Evolutionary conservation across 352 stramenopile genomes (phyloP).

Genomic region (Globisporangium nunn): DNA sequence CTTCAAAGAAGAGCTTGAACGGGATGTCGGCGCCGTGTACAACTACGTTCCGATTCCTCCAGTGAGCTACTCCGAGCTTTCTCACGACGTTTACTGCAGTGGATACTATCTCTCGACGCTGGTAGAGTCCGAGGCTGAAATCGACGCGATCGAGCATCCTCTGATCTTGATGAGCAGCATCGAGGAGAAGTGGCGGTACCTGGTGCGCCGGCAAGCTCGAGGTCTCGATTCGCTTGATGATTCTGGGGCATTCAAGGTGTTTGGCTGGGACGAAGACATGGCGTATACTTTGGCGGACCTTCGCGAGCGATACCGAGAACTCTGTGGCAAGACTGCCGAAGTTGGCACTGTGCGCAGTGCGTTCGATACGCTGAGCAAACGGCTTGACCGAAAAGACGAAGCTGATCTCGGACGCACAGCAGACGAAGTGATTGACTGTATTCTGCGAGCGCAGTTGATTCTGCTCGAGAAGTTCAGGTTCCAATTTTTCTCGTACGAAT

Average conservation of each 20-base stretch:
- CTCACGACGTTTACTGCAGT: conserved; percentile 67
- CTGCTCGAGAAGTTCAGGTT: conserved; percentile 67
- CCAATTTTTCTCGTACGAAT: conserved; percentile 78
- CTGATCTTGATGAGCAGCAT: conserved; percentile 71
- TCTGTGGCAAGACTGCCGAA: conserved; percentile 42
- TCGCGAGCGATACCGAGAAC: conserved; percentile 50
- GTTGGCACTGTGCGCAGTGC: conserved; percentile 44
- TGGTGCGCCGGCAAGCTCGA: conserved; percentile 39
- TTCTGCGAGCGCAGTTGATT: conserved; percentile 57
- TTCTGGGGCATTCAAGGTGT: conserved; percentile 48
- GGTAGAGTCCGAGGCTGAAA: conserved; percentile 36
- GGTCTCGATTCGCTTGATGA: conserved; percentile 39
- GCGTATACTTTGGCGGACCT: conserved; percentile 42
- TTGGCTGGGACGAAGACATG: conserved; percentile 51
- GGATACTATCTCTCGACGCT: conserved; percentile 71
- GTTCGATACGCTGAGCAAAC: conserved; percentile 49
- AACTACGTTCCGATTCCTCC: conserved; percentile 57
- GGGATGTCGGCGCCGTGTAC: conserved; percentile 49
- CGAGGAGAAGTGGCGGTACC: conserved; percentile 67
- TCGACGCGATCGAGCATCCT: conserved; percentile 67
- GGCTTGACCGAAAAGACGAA: conserved; percentile 47
- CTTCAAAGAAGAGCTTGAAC: conserved; percentile 51
- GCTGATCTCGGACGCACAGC: conserved; percentile 42
- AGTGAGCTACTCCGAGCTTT: conserved; percentile 64
- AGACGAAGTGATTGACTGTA: conserved; percentile 62